Evolutionary conservation across 2,329 filamentous ascomycete species (phyloP).

Genomic region (Dichotomopilus funicola): DNA sequence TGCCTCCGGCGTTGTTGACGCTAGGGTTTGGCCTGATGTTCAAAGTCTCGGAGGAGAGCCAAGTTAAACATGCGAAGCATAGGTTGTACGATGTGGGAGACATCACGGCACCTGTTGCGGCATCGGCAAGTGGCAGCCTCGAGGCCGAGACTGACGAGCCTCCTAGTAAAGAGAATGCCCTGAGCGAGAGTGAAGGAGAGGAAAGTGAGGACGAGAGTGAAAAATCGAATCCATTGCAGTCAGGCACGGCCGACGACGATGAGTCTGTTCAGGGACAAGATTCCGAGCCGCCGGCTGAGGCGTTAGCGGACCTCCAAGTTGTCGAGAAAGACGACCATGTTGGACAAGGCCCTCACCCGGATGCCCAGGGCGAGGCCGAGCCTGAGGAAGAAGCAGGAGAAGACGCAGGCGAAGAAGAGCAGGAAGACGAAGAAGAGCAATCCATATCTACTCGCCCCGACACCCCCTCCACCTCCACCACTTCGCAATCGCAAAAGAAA

Average conservation of each 20-base stretch:
- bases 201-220: constrained; percentile 26
- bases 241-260: constrained; percentile 23
- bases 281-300: constrained; percentile 13
- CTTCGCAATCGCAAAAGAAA: constrained; percentile 33
- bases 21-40: constrained; percentile 86
- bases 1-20: constrained; percentile 80
- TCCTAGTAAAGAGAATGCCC: too few species aligned
- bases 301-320: too few species aligned
- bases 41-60: constrained; percentile 81
- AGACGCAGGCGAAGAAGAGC: constrained; percentile 28
- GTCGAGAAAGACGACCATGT: too few species aligned
- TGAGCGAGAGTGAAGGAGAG: constrained; percentile 28
- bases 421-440: constrained; percentile 26
- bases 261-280: constrained; percentile 6
- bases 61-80: constrained; percentile 72
- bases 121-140: too few species aligned
- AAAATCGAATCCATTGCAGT: constrained; percentile 33
- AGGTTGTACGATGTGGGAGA: constrained; percentile 35
- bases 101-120: constrained; percentile 10
- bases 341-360: constrained; percentile 9
- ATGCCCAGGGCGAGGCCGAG: not conserved
- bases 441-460: constrained; percentile 23
- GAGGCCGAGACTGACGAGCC: too few species aligned
- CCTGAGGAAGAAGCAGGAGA: constrained; percentile 27
- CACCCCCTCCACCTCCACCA: constrained; percentile 25